Conservation (phyloP, 805 yeast species). For the Yamadazyma tumulicola region DNA sequence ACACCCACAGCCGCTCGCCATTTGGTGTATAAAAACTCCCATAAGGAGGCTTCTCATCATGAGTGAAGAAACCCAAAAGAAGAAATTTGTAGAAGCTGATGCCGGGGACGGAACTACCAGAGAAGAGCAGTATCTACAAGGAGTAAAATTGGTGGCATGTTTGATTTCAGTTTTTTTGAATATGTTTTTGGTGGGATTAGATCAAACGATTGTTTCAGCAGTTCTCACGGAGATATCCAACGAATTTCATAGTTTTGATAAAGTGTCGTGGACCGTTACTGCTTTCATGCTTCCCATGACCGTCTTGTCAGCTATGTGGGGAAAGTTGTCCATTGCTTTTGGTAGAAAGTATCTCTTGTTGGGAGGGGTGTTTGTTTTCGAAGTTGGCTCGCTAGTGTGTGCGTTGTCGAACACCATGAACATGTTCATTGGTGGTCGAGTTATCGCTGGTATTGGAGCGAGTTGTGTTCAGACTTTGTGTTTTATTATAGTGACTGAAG, state of each 20-base stretch:
- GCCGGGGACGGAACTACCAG: conserved; percentile 42
- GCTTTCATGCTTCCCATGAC: conserved; percentile 35
- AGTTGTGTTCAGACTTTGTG: conserved; percentile 30
- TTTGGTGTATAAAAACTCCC: background rate
- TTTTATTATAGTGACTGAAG: conserved; percentile 28
- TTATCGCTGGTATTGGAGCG: conserved; percentile 35
- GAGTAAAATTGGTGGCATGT: conserved; percentile 22
- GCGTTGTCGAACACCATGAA: conserved; percentile 35
- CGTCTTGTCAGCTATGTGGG: conserved; percentile 34
- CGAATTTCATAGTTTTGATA: conserved; percentile 29
- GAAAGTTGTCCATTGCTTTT: conserved; percentile 32
- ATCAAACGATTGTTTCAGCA: conserved; percentile 37
- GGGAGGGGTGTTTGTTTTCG: conserved; percentile 10
- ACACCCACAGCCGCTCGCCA: background rate
- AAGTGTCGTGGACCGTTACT: conserved; percentile 37
- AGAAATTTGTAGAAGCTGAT: conserved; percentile 32
- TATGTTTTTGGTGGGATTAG: conserved; percentile 34
- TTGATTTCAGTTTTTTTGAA: conserved; percentile 25
- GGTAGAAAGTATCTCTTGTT: conserved; percentile 31
- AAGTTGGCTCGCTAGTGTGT: conserved; percentile 31
- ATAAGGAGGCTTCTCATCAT: background rate
- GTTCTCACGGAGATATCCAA: conserved; percentile 33
- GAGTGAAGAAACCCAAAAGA: no score
- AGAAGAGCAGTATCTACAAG: conserved; percentile 35
- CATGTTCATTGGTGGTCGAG: conserved; percentile 40